A percentile compares a stretch with the other conserved stretches of the same genome.
Conservation (phyloP, 2,329 filamentous ascomycete species). For the Colletotrichum sp. region DNA sequence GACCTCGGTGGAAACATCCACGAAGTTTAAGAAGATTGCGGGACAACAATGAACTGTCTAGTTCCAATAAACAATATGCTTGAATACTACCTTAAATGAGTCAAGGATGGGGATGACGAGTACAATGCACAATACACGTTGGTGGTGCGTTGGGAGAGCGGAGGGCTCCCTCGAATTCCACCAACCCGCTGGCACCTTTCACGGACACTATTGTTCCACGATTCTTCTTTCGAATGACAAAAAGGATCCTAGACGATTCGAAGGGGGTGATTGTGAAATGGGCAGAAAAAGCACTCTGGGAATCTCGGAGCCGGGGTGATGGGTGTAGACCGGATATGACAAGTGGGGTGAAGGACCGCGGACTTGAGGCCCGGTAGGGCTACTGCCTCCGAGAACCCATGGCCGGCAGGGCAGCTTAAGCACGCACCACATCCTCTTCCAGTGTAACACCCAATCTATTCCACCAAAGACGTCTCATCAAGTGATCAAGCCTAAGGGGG, state of each 20-base stretch:
- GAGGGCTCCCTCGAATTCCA: neutral
- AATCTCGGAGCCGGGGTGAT: neutral
- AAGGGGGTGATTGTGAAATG: neutral
- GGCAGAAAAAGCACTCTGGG: neutral
- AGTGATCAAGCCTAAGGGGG: neutral
- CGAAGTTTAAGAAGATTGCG: neutral
- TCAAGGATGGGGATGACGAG: neutral
- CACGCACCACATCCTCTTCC: constrained; percentile 3
- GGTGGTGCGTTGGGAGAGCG: neutral
- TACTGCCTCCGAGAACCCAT: neutral
- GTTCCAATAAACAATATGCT: neutral
- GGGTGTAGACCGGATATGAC: constrained; percentile 2
- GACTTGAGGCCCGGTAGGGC: constrained; percentile 6
- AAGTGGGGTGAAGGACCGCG: constrained; percentile 1
- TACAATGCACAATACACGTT: neutral
- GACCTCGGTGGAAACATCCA: neutral
- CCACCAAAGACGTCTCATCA: constrained; percentile 2
- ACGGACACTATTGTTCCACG: neutral
- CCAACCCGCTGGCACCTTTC: neutral
- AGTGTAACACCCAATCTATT: constrained; percentile 15
- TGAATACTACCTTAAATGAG: neutral
- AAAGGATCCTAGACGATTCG: neutral
- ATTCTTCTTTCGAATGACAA: neutral
- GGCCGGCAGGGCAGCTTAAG: neutral
- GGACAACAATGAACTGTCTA: neutral